A percentile compares a stretch with the other conserved stretches of the same genome.
phyloP scores from a whole-genome alignment of 1,139 yeast species.

The Saccharomyces pastorianus region DNA sequence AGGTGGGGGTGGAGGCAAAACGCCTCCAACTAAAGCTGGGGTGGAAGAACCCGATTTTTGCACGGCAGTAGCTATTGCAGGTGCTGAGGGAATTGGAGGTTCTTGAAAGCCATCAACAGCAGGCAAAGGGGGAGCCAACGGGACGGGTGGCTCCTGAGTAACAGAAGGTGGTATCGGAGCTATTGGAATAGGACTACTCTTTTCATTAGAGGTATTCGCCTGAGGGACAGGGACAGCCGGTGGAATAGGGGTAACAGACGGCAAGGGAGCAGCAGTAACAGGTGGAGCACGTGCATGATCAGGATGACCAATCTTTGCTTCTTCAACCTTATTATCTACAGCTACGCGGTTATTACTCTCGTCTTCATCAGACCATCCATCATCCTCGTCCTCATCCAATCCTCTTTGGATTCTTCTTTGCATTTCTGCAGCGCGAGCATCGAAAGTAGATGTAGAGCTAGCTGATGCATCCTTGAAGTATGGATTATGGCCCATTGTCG shows the following conservation, averaged over 20 bases:
- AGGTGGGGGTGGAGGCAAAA: constrained; percentile 27
- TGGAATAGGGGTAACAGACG: constrained; percentile 34
- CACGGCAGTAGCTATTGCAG: constrained; percentile 12
- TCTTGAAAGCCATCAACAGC: constrained; percentile 1
- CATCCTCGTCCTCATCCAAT: constrained; percentile 37
- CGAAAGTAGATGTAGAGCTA: constrained; percentile 33
- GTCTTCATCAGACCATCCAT: constrained; percentile 52
- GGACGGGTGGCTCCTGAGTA: constrained; percentile 28
- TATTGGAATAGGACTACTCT: constrained; percentile 24
- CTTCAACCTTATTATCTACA: constrained; percentile 14
- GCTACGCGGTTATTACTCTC: constrained; percentile 36
- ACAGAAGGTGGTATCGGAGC: constrained; percentile 25
- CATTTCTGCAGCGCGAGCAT: constrained; percentile 49
- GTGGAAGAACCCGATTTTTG: neutral
- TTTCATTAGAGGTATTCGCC: neutral
- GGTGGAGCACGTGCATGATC: constrained; percentile 28
- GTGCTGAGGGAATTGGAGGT: constrained; percentile 19
- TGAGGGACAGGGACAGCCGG: constrained; percentile 10
- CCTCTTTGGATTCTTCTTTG: constrained; percentile 65
- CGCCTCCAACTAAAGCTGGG: neutral
- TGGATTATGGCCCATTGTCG: constrained; percentile 7
- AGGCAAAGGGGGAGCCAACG: constrained; percentile 29
- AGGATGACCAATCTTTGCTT: constrained; percentile 11
- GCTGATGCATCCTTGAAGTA: constrained; percentile 22
- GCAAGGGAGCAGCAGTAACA: constrained; percentile 43